Conservation (phyloP, 139 green algal species). For the Chlorella sp. region DNA sequence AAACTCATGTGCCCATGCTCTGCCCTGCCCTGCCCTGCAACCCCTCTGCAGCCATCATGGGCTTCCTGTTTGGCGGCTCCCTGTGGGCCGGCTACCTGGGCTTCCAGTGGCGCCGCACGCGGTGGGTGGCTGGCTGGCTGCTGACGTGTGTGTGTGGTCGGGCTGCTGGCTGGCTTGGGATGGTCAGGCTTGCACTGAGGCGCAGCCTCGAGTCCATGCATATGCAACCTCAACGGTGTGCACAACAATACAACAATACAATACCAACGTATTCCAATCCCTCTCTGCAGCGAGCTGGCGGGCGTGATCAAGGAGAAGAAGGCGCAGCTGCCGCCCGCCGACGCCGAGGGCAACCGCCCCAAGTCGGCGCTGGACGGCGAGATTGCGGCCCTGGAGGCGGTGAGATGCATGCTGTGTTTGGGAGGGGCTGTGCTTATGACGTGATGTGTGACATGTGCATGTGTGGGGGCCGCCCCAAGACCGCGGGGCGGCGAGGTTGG, state of each 20-base stretch:
- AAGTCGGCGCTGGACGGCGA: constrained; percentile 56
- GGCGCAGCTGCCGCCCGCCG: constrained; percentile 63
- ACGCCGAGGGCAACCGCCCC: constrained; percentile 53
- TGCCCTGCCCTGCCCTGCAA: neutral
- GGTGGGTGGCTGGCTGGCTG: constrained; percentile 12
- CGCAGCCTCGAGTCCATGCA: too few species aligned
- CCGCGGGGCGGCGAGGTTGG: too few species aligned
- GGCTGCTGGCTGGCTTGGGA: too few species aligned
- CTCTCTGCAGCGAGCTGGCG: constrained; percentile 49
- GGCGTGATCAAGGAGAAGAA: constrained; percentile 83
- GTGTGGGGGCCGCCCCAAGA: too few species aligned
- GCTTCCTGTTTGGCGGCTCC: constrained; percentile 76
- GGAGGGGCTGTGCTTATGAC: neutral
- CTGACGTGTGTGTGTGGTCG: neutral
- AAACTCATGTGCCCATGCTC: neutral
- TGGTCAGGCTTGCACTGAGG: too few species aligned
- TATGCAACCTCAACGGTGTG: too few species aligned
- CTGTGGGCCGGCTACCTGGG: constrained; percentile 93
- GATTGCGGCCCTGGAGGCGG: constrained; percentile 74
- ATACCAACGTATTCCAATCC: neutral
- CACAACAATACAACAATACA: too few species aligned
- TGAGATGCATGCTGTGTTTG: constrained; percentile 5
- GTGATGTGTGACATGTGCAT: too few species aligned
- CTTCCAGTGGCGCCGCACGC: constrained; percentile 78
- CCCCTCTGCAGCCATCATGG: constrained; percentile 68